Evolutionary conservation across 768 basidiomycete genomes (phyloP).

Genomic region (Cubamyces lactineus): DNA sequence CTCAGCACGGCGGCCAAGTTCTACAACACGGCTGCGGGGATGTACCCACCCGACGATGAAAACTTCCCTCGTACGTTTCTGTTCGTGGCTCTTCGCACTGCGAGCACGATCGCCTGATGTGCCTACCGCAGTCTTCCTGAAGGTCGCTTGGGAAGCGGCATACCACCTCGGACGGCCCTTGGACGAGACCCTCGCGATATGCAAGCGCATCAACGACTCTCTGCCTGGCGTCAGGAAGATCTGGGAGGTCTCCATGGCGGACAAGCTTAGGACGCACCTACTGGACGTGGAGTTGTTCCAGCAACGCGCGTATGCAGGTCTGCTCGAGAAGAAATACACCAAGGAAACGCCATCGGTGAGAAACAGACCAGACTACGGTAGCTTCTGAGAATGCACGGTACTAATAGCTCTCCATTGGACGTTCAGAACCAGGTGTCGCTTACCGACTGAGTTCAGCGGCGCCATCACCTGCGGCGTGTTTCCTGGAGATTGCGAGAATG

Average conservation of each 20-base stretch:
- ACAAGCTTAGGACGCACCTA: constrained; percentile 3
- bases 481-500: too few relatives aligned
- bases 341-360: constrained; percentile 25
- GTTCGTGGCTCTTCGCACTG: not conserved
- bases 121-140: constrained; percentile 27
- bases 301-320: constrained; percentile 13
- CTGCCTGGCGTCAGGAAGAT: constrained; percentile 21
- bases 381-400: not conserved
- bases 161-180: constrained; percentile 31
- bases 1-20: constrained; percentile 32
- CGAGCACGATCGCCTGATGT: not conserved
- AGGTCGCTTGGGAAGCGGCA: constrained; percentile 39
- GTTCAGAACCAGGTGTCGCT: constrained; percentile 5
- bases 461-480: too few relatives aligned
- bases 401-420: not conserved
- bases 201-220: constrained; percentile 16
- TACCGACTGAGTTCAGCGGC: not conserved
- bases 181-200: constrained; percentile 15
- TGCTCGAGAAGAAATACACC: constrained; percentile 19
- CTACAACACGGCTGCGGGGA: constrained; percentile 38
- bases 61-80: constrained; percentile 30
- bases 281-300: constrained; percentile 13
- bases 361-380: not conserved
- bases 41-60: constrained; percentile 45
- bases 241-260: constrained; percentile 13